phyloP scores from a whole-genome alignment of 441 rosid genomes.

The Pelargonium australe region DNA sequence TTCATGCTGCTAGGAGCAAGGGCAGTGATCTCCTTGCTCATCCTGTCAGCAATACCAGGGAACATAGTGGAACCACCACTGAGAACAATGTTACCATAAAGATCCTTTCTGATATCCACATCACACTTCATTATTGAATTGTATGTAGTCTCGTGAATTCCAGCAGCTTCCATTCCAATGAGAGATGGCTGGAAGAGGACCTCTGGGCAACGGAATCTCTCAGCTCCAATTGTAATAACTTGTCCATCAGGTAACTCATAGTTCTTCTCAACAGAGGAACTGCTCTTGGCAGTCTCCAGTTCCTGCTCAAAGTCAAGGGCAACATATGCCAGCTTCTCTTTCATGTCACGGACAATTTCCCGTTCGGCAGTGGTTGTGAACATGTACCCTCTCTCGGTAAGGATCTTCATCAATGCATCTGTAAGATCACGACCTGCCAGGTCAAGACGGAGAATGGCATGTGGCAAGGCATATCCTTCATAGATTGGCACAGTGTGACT shows the following conservation, averaged over 20 bases:
- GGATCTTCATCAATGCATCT: conserved; percentile 26
- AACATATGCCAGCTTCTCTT: conserved; percentile 19
- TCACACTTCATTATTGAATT: conserved; percentile 26
- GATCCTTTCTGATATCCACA: conserved; percentile 19
- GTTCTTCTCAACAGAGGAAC: conserved; percentile 48
- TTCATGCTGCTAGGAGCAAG: conserved; percentile 18
- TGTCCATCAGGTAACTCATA: not conserved
- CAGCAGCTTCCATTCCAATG: conserved; percentile 31
- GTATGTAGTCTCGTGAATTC: conserved; percentile 25
- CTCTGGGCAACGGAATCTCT: conserved; percentile 29
- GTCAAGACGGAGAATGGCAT: conserved; percentile 64
- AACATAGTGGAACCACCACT: not conserved
- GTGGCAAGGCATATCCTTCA: conserved; percentile 21
- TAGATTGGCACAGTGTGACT: conserved; percentile 27
- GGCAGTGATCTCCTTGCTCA: conserved; percentile 20
- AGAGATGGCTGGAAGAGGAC: conserved; percentile 30
- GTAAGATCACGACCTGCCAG: conserved; percentile 62
- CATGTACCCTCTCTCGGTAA: conserved; percentile 29
- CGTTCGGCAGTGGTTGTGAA: conserved; percentile 31
- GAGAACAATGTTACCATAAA: no score
- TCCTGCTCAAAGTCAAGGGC: conserved; percentile 52
- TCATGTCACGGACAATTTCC: conserved; percentile 32
- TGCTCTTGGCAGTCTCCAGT: conserved; percentile 34
- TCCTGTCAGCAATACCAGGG: conserved; percentile 8
- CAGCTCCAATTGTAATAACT: conserved; percentile 41